Conservation (phyloP, 2,329 filamentous ascomycete genomes). For the Phaeophleospora eucalypticola region DNA sequence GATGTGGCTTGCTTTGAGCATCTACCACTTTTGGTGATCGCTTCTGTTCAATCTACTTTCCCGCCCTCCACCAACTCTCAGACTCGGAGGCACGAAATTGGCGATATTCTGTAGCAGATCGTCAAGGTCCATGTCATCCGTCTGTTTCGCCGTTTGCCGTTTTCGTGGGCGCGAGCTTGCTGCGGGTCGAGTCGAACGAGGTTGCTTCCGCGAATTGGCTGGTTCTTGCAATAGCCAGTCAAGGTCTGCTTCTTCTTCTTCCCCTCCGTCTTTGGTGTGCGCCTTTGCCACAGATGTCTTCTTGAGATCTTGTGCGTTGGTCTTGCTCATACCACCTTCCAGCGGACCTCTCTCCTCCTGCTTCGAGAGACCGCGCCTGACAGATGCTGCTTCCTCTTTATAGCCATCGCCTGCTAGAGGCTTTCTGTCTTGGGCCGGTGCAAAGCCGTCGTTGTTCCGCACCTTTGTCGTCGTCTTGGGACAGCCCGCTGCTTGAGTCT, state of each 20-base stretch:
- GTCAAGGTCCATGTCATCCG: conserved; percentile 16
- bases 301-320: too few species aligned
- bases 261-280: background rate
- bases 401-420: background rate
- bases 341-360: too few species aligned
- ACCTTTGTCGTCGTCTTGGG: too few species aligned
- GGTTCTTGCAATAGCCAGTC: background rate
- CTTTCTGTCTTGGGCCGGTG: too few species aligned
- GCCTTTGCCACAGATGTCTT: too few species aligned
- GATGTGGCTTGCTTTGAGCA: too few species aligned
- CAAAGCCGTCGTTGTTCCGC: too few species aligned
- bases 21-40: background rate
- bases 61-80: background rate
- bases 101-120: conserved; percentile 27
- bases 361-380: background rate
- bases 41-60: background rate
- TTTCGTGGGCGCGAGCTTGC: background rate
- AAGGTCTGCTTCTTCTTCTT: background rate
- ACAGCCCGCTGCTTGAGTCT: too few species aligned
- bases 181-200: background rate
- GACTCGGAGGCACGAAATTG: conserved; percentile 11
- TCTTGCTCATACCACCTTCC: too few species aligned
- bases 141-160: background rate
- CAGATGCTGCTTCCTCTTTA: background rate
- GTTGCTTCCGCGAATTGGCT: background rate